phyloP scores from a whole-genome alignment of 2,329 filamentous ascomycete species.

The Iodosphaeria phyllophila region DNA sequence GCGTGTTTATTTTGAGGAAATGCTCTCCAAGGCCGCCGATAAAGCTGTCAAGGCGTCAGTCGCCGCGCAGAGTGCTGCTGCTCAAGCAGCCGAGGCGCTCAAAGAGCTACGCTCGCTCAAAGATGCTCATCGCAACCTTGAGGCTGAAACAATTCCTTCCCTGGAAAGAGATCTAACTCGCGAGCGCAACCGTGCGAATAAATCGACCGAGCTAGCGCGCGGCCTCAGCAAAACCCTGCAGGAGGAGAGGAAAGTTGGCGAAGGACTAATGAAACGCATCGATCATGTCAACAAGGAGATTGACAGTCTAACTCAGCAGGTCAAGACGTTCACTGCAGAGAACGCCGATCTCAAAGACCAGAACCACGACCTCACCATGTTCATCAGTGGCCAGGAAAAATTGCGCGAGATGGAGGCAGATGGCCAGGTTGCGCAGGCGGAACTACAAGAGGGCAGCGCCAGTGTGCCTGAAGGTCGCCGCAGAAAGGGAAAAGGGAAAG shows the following conservation, averaged over 20 bases:
- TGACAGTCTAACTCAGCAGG: constrained; percentile 33
- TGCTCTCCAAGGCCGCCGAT: constrained; percentile 73
- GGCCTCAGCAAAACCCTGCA: constrained; percentile 57
- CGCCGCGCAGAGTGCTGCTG: constrained; percentile 42
- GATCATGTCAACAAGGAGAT: constrained; percentile 50
- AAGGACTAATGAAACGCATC: constrained; percentile 68
- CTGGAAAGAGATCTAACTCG: constrained; percentile 59
- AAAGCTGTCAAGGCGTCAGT: constrained; percentile 63
- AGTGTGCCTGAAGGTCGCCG: constrained; percentile 34
- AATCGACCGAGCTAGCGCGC: constrained; percentile 58
- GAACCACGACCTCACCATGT: constrained; percentile 75
- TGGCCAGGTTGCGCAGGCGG: constrained; percentile 42
- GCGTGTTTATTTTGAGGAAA: constrained; percentile 82
- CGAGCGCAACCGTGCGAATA: constrained; percentile 47
- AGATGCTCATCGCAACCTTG: constrained; percentile 30
- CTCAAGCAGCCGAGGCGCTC: constrained; percentile 27
- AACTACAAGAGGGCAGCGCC: constrained; percentile 56
- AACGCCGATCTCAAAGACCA: constrained; percentile 64
- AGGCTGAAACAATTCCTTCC: constrained; percentile 36
- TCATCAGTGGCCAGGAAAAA: constrained; percentile 70
- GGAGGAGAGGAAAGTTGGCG: constrained; percentile 74
- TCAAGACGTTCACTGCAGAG: constrained; percentile 37
- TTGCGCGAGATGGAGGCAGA: constrained; percentile 50
- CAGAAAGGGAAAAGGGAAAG: constrained; percentile 31
- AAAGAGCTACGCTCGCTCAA: constrained; percentile 33